These are phyloP conservation scores for Abrus pulchellus DNA, from an alignment of 306 rosid species.

Conservation along the genomic window DNA sequence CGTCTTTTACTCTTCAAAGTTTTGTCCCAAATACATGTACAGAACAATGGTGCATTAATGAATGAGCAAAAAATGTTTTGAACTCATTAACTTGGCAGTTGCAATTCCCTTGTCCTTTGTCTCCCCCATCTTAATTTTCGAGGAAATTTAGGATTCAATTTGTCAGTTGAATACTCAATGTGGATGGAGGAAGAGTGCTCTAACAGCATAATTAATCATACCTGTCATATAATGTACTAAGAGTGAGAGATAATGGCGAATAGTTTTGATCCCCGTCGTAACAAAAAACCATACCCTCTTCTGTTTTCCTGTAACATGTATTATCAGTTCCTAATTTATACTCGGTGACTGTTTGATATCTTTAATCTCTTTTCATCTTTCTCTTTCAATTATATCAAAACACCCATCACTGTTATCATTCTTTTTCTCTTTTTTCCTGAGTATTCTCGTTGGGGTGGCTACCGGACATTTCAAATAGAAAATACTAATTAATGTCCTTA, in stretches of 20 bases:
- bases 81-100: background rate
- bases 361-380: no score
- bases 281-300: background rate
- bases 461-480: no score
- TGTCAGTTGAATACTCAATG: constrained; percentile 17
- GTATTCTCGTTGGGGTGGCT: no score
- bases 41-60: constrained; percentile 43
- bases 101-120: background rate
- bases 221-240: background rate
- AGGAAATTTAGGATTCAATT: background rate
- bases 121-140: background rate
- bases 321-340: no score
- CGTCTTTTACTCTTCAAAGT: background rate
- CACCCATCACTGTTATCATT: no score
- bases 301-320: background rate
- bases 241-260: background rate
- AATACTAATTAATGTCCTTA: no score
- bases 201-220: background rate
- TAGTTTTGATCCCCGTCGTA: background rate
- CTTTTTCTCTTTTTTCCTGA: no score
- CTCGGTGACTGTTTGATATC: no score
- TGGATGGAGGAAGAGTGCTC: background rate
- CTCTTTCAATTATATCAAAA: no score
- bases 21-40: constrained; percentile 54
- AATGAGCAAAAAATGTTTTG: constrained; percentile 22